Evolutionary conservation across 202 grass and related monocot genomes (phyloP), one percentile per base, ranked within the genome.

Genomic region (Carex arenaria): DNA sequence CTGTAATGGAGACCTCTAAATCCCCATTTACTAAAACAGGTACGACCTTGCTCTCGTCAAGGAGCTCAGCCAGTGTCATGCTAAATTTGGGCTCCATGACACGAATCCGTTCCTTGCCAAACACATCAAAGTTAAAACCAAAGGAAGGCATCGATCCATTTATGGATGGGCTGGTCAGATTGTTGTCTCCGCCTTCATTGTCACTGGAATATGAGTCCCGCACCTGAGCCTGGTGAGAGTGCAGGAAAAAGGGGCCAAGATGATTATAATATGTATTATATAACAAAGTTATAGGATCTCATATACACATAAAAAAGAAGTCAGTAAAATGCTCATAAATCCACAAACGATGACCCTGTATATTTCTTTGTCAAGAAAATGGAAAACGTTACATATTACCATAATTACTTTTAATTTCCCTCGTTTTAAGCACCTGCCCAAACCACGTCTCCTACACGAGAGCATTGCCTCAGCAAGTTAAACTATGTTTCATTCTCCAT

Each of bases 11-110:
- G 34, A 95, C 91, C 67, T 98, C 95, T 84, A 85, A 88, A 82
- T 98, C 93, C 60, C 95, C 91, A 0, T 88, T 91, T 72, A 95
- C 89, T 1, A 89, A 89, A 31, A 95, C 88, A 8, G 91, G 95
- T 7, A 95, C 89, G n/a, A 98, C 86, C 85, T 86, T 95, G 86
- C 95, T 93, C 83, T 98, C 96, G 19, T 98, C 93, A 23, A 95
- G 93, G 78, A 98, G 93, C 72, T 98, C 96, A 0, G 91, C 95
- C 40, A 98, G 81, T 28, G 88, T 98, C 93, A 98, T 93, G 30
- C 86, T 89, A 80, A 98, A 98, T 10, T 87, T 79, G 31, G 91
- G 91, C 40, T 92, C 78, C 7, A 86, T 56, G 23, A 89, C 86
- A 56, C 91, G 89, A 7, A 85, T 52, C 53, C 83, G 92, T 13